Evolutionary conservation across 2,329 filamentous ascomycete genomes (phyloP).

Genomic region (Aspergillus proliferans): DNA sequence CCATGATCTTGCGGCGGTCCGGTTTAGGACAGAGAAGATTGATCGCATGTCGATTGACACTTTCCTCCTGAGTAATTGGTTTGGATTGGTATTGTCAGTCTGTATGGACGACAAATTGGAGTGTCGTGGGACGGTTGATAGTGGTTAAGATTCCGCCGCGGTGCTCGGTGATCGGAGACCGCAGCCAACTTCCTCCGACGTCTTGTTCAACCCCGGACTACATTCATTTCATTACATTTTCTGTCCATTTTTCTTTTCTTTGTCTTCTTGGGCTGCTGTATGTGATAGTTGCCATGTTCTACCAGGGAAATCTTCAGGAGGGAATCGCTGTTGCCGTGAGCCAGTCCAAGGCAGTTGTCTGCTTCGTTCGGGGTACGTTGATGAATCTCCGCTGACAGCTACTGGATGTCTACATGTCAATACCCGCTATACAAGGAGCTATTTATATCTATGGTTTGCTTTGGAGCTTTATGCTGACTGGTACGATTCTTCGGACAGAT

Average conservation of each 20-base stretch:
- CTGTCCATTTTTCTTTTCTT: neutral
- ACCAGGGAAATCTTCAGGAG: conserved; percentile 69
- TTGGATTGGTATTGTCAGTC: neutral
- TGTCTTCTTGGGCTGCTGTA: neutral
- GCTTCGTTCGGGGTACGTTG: conserved; percentile 69
- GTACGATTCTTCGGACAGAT: conserved; percentile 45
- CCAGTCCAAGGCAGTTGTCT: conserved; percentile 70
- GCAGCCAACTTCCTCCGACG: conserved; percentile 14
- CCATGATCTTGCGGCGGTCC: conserved; percentile 18
- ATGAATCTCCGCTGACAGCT: conserved; percentile 10
- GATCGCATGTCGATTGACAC: conserved; percentile 19
- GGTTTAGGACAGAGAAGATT: conserved; percentile 22
- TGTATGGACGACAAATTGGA: conserved; percentile 3
- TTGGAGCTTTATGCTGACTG: neutral
- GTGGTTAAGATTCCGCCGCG: neutral
- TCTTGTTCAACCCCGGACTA: neutral
- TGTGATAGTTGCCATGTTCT: conserved; percentile 60
- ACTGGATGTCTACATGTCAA: neutral
- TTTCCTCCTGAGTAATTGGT: neutral
- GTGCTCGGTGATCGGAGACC: conserved; percentile 17
- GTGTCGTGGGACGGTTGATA: conserved; percentile 5
- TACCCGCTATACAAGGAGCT: neutral
- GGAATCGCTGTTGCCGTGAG: conserved; percentile 71
- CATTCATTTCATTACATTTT: neutral
- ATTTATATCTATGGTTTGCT: neutral